Conservation (phyloP, 179 eudicot species). For the Corrigiola litoralis region DNA sequence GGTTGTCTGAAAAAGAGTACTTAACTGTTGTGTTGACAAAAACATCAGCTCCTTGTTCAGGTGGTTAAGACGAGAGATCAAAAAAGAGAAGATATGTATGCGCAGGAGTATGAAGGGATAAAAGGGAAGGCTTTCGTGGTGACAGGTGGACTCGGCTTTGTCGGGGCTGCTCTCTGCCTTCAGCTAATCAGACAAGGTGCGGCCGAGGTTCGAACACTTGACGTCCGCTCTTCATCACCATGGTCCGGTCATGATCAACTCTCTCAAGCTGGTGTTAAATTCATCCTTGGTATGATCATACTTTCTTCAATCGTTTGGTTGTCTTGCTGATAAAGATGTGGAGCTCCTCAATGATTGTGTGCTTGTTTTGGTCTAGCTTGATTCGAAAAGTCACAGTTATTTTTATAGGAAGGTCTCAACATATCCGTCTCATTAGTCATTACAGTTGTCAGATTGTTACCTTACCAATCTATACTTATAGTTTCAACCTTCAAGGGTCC, state of each 20-base stretch:
- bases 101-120: conserved; percentile 69
- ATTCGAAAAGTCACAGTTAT: too few relatives aligned
- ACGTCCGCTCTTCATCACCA: conserved; percentile 44
- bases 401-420: too few relatives aligned
- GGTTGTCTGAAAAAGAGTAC: neutral
- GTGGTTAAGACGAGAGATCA: neutral
- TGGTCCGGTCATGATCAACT: conserved; percentile 53
- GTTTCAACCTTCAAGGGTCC: too few relatives aligned
- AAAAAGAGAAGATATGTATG: conserved; percentile 31
- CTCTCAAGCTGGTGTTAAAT: conserved; percentile 34
- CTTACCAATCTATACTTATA: too few relatives aligned
- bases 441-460: too few relatives aligned
- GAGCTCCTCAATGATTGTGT: too few relatives aligned
- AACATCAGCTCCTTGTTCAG: neutral
- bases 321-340: too few relatives aligned
- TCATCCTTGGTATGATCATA: conserved; percentile 38
- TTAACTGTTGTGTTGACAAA: neutral
- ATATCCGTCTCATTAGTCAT: too few relatives aligned
- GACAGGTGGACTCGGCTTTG: conserved; percentile 75
- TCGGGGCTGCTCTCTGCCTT: conserved; percentile 66
- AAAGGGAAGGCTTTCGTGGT: conserved; percentile 63
- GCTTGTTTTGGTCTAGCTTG: too few relatives aligned
- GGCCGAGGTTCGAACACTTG: conserved; percentile 49
- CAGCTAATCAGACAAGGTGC: conserved; percentile 71
- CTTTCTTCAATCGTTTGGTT: too few relatives aligned